Base-by-base conservation (phyloP, 345 rosid genomes). In the Citrus sp. region DNA sequence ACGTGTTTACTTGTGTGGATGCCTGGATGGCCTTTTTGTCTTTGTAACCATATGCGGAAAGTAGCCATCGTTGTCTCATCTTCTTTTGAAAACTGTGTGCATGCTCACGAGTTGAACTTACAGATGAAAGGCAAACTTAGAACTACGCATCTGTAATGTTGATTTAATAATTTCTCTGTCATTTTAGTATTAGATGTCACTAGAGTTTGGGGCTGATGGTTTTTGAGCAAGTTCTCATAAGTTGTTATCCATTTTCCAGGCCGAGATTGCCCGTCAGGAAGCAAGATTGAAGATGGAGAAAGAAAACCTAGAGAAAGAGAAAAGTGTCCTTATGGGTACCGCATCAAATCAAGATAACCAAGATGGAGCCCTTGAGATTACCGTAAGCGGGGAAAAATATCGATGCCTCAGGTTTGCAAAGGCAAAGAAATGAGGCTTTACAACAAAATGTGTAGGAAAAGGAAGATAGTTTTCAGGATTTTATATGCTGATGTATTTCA, bases 241-340 rank as follows among this genome's bases (percentile, higher is more conserved):
- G 12, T 54, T 7, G 12, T 54, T 42, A 18, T 35, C 70, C 2
- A 24, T 46, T 42, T 32, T 80, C 1, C 81, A 95, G 99, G 96
- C 96, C 55, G 97, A 93, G 88, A 91, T 95, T 51, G 92, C 98
- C 24, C 87, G 97, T 64, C 98, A 95, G 80, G 99, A 93, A 87
- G 95, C 94, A 32, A 90, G 99, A 87, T 84, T 95, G 86, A 95
- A 93, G 87, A 88, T 91, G 94, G 98, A 95, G 84, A 93, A 93
- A 76, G 98, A 95, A 84, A 95, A 93, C 84, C 90, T 95, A 24
- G 99, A 95, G 84, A 95, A 95, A 82, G 99, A 95, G 87, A 95
- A 95, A 81, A 92, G 99, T n/a, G 98, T 93, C 34, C 87, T 93
- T 1, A 95, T 95, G 99, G 98, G 99, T 37, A 95, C 99, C 0